Evolutionary conservation across 1,284 basidiomycete species (phyloP), one percentile per base, ranked within the genome.

Genomic region (Meira miltonrushii): DNA sequence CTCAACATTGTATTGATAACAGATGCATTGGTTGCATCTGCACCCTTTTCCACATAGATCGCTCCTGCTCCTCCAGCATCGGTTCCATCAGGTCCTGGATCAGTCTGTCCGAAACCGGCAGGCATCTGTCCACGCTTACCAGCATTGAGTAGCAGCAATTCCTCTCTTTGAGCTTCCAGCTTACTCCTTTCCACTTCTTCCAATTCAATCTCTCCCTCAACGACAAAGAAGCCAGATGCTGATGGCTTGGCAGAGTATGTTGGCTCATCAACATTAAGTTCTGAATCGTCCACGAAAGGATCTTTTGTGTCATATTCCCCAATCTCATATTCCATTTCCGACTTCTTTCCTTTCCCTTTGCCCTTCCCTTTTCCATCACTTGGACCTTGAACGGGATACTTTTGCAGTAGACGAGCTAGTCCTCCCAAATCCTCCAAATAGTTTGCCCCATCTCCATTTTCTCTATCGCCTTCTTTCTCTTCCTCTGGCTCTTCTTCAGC

Each of bases 231-330:
- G 0, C 93, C 93, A 69, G 90, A 87, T 70, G 93, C 89, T 79
- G 89, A 91, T 1, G 92, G 93, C 79, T 92, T 87, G n/a, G 88
- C 90, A 72, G 91, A 89, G 79, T 86, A 90, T 1, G 88, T 91
- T 1, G 92, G 87, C 74, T 93, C 87, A 80, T 96, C 92, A 44
- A 93, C 82, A 19, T 85, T 86, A 57, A 95, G 83, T 77, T 98
- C 93, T 0, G 91, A 91, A 80, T 98, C 94, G 82, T 98, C 94
- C 73, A 98, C 96, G 80, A 97, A 97, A 0, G 90, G 89, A 80
- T 98, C 94, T 1, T 84, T 82, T 17, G 87, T 82, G 80, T 98
- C 93, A 81, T 98, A 98, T 19, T 79, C 79, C 12, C 46, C 46
- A 50, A 79, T 80, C 33, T 73, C 69, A 25, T 71, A 69, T 50